Percentiles rank a stretch among this genome's conserved stretches.
These are phyloP conservation scores for Suillus subalutaceus DNA, from an alignment of 768 basidiomycete species.

Conservation along the genomic window DNA sequence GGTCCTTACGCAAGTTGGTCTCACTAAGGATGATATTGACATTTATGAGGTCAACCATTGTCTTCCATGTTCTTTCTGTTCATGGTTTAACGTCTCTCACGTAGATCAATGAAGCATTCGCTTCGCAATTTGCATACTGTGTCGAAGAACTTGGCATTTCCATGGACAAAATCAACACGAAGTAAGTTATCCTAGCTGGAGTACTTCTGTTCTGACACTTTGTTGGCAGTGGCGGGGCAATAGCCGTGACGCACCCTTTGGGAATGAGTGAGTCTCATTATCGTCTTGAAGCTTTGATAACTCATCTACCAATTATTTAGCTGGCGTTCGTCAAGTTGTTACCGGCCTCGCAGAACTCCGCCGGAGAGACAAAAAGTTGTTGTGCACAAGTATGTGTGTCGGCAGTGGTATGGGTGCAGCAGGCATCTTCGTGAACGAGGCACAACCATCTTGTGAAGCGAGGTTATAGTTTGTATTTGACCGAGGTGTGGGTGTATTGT, in stretches of 20 bases:
- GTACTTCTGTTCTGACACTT: constrained; percentile 6
- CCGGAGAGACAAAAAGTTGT: constrained; percentile 63
- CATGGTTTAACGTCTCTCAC: constrained; percentile 9
- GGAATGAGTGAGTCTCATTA: constrained; percentile 69
- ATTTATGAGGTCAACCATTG: constrained; percentile 64
- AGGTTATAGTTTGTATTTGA: constrained; percentile 26
- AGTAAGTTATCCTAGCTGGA: constrained; percentile 47
- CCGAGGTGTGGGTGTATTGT: background rate
- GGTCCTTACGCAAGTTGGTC: constrained; percentile 58
- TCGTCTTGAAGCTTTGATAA: constrained; percentile 15
- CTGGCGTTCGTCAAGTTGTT: constrained; percentile 84
- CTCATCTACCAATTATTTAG: constrained; percentile 37
- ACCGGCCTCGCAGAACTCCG: constrained; percentile 86
- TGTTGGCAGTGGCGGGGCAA: constrained; percentile 72
- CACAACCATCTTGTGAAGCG: constrained; percentile 23
- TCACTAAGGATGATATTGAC: constrained; percentile 74
- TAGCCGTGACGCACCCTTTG: constrained; percentile 80
- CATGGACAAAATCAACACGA: constrained; percentile 82
- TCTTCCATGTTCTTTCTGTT: background rate
- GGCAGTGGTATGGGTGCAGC: constrained; percentile 93
- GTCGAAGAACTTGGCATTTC: constrained; percentile 79
- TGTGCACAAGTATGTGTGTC: constrained; percentile 83
- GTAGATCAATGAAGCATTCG: constrained; percentile 90
- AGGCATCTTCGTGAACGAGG: constrained; percentile 77
- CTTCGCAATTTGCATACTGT: constrained; percentile 92